Conservation (phyloP, 2,329 filamentous ascomycete genomes). For the Talaromyces rugulosus region DNA sequence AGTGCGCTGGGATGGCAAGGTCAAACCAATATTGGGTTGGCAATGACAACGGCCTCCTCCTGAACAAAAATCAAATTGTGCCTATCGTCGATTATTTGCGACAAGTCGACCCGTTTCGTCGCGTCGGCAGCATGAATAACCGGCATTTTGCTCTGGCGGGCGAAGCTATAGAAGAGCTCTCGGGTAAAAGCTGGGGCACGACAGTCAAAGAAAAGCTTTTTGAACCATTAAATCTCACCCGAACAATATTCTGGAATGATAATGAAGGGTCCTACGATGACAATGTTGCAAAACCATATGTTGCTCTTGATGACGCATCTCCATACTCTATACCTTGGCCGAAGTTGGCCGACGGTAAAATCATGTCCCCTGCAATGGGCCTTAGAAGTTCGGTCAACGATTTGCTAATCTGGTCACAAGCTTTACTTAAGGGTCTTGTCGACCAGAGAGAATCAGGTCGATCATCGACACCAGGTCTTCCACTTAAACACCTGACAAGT, state of each 20-base stretch:
- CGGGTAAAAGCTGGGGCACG: neutral
- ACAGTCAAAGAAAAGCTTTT: neutral
- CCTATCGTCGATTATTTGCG: neutral
- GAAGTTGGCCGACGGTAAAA: neutral
- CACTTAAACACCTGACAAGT: neutral
- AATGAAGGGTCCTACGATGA: too few relatives aligned
- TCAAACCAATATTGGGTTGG: neutral
- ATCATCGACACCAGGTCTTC: neutral
- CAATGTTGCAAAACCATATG: neutral
- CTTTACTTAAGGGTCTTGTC: neutral
- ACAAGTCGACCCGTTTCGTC: neutral
- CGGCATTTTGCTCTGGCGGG: neutral
- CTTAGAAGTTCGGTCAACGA: neutral
- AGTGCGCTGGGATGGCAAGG: constrained; percentile 19
- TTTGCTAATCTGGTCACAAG: neutral
- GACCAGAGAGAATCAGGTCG: neutral
- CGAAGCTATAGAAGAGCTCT: neutral
- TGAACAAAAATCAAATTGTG: neutral
- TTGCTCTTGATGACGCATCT: neutral
- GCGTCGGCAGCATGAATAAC: neutral
- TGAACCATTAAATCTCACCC: neutral
- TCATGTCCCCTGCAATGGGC: neutral
- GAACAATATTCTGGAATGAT: neutral
- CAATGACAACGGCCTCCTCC: neutral
- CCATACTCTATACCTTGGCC: neutral